These are phyloP conservation scores for Raffaelea albimanens DNA, from an alignment of 2,329 filamentous ascomycete species.

Conservation along the genomic window DNA sequence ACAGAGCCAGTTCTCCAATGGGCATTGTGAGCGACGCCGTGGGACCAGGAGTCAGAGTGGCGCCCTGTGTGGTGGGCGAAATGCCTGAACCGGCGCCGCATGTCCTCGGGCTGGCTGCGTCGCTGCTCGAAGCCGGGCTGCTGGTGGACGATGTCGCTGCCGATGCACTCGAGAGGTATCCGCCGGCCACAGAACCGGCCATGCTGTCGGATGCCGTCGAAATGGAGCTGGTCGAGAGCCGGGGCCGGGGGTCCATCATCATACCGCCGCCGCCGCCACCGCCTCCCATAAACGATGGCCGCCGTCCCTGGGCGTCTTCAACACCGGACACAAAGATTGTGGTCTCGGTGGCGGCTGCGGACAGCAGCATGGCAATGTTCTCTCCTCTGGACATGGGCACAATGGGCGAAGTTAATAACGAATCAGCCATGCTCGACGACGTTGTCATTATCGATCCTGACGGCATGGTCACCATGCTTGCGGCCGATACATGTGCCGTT, in stretches of 20 bases:
- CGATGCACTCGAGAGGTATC: background rate
- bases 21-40: slow-evolving; percentile 31
- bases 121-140: background rate
- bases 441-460: too few relatives aligned
- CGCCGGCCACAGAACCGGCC: background rate
- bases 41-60: background rate
- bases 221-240: background rate
- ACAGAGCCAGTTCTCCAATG: slow-evolving; percentile 44
- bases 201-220: background rate
- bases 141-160: background rate
- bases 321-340: background rate
- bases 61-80: too few relatives aligned
- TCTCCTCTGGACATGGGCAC: background rate
- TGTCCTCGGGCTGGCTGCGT: background rate
- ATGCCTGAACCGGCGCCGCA: too few relatives aligned
- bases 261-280: too few relatives aligned
- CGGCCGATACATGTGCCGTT: too few relatives aligned
- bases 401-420: too few relatives aligned
- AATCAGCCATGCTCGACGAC: too few relatives aligned
- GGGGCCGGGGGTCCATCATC: background rate
- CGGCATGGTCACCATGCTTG: too few relatives aligned
- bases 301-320: background rate
- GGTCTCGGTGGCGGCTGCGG: background rate
- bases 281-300: too few relatives aligned
- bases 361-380: background rate